A percentile compares a stretch with the other conserved stretches of the same genome.
Conservation (phyloP, 192 early-diverging fungal species). For the Coemansia sp. region DNA sequence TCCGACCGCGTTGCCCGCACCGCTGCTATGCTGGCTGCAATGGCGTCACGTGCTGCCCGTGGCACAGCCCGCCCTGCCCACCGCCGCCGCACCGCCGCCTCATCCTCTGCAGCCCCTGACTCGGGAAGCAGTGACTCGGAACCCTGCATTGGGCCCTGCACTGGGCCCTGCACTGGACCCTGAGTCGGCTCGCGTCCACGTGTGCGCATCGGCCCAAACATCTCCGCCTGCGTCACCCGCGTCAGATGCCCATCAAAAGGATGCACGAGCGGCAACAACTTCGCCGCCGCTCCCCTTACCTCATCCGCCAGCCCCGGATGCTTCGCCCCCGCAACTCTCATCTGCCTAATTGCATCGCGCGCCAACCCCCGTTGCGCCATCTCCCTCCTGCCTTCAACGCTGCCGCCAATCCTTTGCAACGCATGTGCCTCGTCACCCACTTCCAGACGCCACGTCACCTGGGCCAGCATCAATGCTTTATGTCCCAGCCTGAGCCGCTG, state of each 20-base stretch:
- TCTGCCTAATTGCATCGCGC: constrained; percentile 45
- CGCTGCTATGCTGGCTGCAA: constrained; percentile 13
- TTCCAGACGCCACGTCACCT: constrained; percentile 32
- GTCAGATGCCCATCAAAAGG: constrained; percentile 51
- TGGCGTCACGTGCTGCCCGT: constrained; percentile 29
- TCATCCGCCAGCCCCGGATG: constrained; percentile 31
- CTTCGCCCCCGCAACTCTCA: constrained; percentile 18
- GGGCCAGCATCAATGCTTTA: constrained; percentile 43
- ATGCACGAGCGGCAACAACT: constrained; percentile 36
- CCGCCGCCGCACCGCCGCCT: not conserved
- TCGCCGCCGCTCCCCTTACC: constrained; percentile 10
- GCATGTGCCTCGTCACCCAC: constrained; percentile 42
- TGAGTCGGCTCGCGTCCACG: not conserved
- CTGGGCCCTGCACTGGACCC: too few species aligned
- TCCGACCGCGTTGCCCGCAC: constrained; percentile 36
- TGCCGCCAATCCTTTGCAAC: constrained; percentile 16
- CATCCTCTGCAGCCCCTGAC: not conserved
- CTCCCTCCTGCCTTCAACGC: not conserved
- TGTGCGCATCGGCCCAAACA: constrained; percentile 36
- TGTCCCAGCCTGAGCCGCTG: constrained; percentile 47
- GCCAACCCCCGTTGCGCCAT: constrained; percentile 18
- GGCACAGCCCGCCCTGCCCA: constrained; percentile 8
- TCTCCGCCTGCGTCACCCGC: constrained; percentile 19
- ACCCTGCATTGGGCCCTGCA: too few species aligned
- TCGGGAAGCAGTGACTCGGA: not conserved